Evolutionary conservation across 345 rosid genomes (phyloP), one percentile per base, ranked within the genome.

Genomic region (Laguncularia racemosa): DNA sequence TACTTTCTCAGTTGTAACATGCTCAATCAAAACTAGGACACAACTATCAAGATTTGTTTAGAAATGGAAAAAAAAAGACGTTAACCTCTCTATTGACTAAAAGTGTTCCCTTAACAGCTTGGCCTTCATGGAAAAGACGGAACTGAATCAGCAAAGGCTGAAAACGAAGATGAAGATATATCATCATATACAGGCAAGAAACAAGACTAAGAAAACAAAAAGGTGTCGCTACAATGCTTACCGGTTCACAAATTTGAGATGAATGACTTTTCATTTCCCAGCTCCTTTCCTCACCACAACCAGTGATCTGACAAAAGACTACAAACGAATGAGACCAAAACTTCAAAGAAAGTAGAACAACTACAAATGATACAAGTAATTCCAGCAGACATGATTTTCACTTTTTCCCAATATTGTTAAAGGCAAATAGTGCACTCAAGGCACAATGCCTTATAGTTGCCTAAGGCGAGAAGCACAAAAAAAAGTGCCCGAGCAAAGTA

Each of bases 71-170:
- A 10, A 10, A 33, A 33, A 33, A 33, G 7, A 48, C 13, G 0
- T 12, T 59, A 76, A 91, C 96, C 80, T 78, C 77, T 62, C 80
- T 84, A 57, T 88, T 70, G n/a, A 88, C 62, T 14, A 91, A 84
- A 16, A 88, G 51, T 55, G 91, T 86, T 58, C 98, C 98, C 67
- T 91, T 91, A 53, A 78, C 67, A 44, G 98, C 95, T 55, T 13
- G 20, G 53, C 96, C 98, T 28, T 78, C 62, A 68, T 75, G 20
- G 71, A 81, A 91, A 68, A 88, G 81, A 50, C 96, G 90, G 61
- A 72, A 78, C 62, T 88, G 96, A 58, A 91, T 76, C 67, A 92
- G 65, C 73, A 88, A 68, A 74, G 96, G 96, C 98, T 91, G 64
- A 47, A 62, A 40, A 44, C 54, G 20, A 16, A 62, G 62, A 40